Evolutionary conservation across 2,329 filamentous ascomycete genomes (phyloP).

Genomic region (Pleoardoris graminearum): DNA sequence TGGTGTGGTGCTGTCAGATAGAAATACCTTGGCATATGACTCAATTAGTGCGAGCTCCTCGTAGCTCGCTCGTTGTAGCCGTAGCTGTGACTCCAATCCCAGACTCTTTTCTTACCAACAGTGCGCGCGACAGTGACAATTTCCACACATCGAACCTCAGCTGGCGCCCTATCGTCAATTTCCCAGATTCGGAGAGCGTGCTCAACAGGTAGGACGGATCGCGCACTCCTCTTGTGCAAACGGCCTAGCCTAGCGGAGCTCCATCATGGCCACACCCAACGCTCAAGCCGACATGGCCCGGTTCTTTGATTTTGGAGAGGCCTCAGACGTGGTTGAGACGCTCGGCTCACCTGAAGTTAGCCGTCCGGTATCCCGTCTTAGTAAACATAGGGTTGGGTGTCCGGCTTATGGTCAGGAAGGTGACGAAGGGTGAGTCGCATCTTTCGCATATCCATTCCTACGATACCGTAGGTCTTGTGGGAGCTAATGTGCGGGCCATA

Average conservation of each 20-base stretch:
- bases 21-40: too few relatives aligned
- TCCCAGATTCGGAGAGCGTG: neutral
- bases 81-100: neutral
- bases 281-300: constrained; percentile 38
- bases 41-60: too few relatives aligned
- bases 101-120: constrained; percentile 1
- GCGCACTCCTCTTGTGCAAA: neutral
- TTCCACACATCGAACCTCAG: neutral
- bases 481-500: too few relatives aligned
- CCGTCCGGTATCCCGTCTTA: constrained; percentile 9
- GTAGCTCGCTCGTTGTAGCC: neutral
- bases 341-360: constrained; percentile 13
- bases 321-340: constrained; percentile 34
- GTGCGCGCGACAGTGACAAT: neutral
- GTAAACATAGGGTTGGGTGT: constrained; percentile 16
- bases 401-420: constrained; percentile 25
- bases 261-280: constrained; percentile 33
- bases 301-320: constrained; percentile 47
- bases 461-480: too few relatives aligned
- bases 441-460: neutral
- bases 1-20: too few relatives aligned
- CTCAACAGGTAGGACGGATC: constrained; percentile 2
- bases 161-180: constrained; percentile 2
- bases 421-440: constrained; percentile 24
- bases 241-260: constrained; percentile 8